A percentile compares a stretch with the other conserved stretches of the same genome.
These are phyloP conservation scores for Ensete ventricosum DNA, from an alignment of 176 grass and related monocot genomes.

Conservation along the genomic window DNA sequence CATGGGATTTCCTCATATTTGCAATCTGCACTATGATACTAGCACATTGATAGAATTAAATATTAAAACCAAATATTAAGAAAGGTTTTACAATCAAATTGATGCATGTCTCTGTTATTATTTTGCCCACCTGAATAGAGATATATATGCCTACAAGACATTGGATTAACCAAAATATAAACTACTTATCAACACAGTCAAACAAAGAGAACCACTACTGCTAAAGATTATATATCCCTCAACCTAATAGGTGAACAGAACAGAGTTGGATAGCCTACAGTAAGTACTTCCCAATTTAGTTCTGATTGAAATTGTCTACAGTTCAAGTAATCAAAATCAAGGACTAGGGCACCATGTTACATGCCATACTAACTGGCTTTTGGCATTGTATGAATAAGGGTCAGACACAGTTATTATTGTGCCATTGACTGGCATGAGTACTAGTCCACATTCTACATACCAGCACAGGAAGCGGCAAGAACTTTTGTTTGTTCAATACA, in stretches of 20 bases:
- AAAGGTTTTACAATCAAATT: no score
- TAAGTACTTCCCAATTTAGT: no score
- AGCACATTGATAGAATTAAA: not conserved
- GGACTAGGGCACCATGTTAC: not conserved
- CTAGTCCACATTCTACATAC: not conserved
- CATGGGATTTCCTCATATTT: not conserved
- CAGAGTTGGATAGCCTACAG: no score
- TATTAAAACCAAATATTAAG: no score
- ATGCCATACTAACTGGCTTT: not conserved
- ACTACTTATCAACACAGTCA: not conserved
- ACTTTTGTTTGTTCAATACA: not conserved
- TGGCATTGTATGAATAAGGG: not conserved
- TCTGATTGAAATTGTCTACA: not conserved
- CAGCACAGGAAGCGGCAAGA: not conserved
- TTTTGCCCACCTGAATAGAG: no score
- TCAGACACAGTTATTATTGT: not conserved
- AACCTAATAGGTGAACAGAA: not conserved
- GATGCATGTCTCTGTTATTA: no score
- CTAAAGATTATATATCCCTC: not conserved
- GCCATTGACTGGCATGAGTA: no score
- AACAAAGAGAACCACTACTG: not conserved
- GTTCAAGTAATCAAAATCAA: not conserved
- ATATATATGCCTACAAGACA: no score
- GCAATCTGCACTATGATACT: not conserved
- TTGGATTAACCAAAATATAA: not conserved